These are phyloP conservation scores for Tanacetum coccineum DNA, from an alignment of 129 eudicot species.

Conservation along the genomic window DNA sequence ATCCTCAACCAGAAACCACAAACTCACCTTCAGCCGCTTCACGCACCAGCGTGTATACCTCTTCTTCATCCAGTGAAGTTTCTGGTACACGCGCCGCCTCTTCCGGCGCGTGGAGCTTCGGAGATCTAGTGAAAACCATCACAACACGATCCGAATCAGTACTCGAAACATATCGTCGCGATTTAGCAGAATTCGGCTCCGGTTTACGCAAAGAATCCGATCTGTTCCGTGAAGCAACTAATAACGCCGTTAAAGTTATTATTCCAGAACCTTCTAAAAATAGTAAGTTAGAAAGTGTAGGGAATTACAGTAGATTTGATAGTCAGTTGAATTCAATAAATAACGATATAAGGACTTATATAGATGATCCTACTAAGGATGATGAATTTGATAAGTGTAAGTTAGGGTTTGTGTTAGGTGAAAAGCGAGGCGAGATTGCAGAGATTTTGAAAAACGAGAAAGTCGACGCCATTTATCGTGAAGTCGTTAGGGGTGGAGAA, in stretches of 20 bases:
- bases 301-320: constrained; percentile 51
- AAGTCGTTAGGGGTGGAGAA: constrained; percentile 37
- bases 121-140: too few relatives aligned
- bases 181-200: too few relatives aligned
- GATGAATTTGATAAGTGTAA: constrained; percentile 65
- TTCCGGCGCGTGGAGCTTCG: too few relatives aligned
- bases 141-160: too few relatives aligned
- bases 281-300: constrained; percentile 22
- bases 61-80: constrained; percentile 14
- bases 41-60: too few relatives aligned
- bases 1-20: constrained; percentile 46
- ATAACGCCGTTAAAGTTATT: too few relatives aligned
- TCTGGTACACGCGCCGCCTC: too few relatives aligned
- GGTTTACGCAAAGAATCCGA: too few relatives aligned
- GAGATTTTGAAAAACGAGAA: constrained; percentile 46
- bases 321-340: constrained; percentile 54
- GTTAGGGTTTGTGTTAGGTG: constrained; percentile 52
- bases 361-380: constrained; percentile 71
- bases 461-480: constrained; percentile 42
- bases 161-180: too few relatives aligned
- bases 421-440: constrained; percentile 46
- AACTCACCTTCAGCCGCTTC: constrained; percentile 21
- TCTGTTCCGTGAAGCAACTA: too few relatives aligned
- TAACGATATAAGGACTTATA: constrained; percentile 46
- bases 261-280: constrained; percentile 31